phyloP scores from a whole-genome alignment of 2,329 filamentous ascomycete species.

The Exophiala lecanii-corni region DNA sequence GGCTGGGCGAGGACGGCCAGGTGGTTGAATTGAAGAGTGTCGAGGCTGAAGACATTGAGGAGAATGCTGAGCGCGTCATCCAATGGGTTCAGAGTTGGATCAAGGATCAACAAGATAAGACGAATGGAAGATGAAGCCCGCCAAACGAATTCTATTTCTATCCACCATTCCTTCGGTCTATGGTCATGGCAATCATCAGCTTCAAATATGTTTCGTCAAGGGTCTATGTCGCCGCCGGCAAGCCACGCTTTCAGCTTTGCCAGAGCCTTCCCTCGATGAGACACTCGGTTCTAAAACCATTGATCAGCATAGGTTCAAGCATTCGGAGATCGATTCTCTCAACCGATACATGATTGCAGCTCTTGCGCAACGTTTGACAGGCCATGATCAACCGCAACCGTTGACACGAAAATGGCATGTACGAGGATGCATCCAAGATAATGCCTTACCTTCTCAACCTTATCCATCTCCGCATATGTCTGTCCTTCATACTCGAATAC shows the following conservation, averaged over 20 bases:
- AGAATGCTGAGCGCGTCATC: slow-evolving; percentile 78
- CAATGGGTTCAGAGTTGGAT: slow-evolving; percentile 81
- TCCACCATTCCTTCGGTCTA: no score
- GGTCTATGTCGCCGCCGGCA: slow-evolving; percentile 38
- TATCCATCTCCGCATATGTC: slow-evolving; percentile 96
- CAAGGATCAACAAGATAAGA: slow-evolving; percentile 40
- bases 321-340: no score
- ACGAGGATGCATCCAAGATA: no score
- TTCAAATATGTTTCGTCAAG: slow-evolving; percentile 8
- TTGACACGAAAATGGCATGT: no score
- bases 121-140: slow-evolving; percentile 19
- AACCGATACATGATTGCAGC: no score
- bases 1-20: slow-evolving; percentile 64
- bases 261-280: slow-evolving; percentile 83
- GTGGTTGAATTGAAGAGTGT: slow-evolving; percentile 87
- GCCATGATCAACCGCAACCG: no score
- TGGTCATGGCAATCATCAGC: no score
- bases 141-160: background rate
- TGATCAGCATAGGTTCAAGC: no score
- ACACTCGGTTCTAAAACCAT: slow-evolving; percentile 89
- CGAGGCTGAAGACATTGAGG: slow-evolving; percentile 76
- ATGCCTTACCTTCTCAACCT: slow-evolving; percentile 71
- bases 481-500: slow-evolving; percentile 90
- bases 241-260: slow-evolving; percentile 82
- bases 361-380: no score